A percentile compares a stretch with the other conserved stretches of the same genome.
phyloP scores from a whole-genome alignment of 2,329 filamentous ascomycete species.

The Colletotrichum destructivum region DNA sequence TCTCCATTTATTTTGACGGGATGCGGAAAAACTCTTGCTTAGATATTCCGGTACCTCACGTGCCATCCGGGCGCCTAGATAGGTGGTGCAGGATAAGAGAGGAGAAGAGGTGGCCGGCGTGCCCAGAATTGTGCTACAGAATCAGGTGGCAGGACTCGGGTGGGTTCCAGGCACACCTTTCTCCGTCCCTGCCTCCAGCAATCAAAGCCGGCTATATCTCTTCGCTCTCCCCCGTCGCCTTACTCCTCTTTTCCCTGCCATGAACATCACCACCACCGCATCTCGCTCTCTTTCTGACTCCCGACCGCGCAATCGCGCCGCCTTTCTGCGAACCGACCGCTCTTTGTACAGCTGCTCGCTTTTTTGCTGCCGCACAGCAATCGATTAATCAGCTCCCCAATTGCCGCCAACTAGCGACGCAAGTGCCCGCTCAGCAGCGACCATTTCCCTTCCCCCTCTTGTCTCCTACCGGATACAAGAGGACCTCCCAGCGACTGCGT shows the following conservation, averaged over 20 bases:
- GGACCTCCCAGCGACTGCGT: neutral
- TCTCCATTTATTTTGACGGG: neutral
- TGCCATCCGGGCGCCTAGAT: neutral
- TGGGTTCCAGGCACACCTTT: conserved; percentile 35
- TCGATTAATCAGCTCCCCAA: conserved; percentile 3
- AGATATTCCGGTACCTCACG: conserved; percentile 19
- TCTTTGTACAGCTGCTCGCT: conserved; percentile 10
- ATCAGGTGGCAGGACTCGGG: conserved; percentile 34
- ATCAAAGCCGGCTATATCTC: conserved; percentile 34
- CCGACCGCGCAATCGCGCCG: conserved; percentile 17
- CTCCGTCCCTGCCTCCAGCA: conserved; percentile 31
- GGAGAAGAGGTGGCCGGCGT: neutral
- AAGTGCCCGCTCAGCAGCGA: conserved; percentile 38
- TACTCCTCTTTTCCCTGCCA: conserved; percentile 39
- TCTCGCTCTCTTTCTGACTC: conserved; percentile 7
- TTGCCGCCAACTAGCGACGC: conserved; percentile 28
- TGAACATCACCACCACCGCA: conserved; percentile 27
- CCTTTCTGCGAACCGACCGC: neutral
- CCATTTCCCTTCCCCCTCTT: neutral
- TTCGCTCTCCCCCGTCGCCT: conserved; percentile 25
- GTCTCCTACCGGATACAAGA: neutral
- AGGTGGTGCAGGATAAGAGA: neutral
- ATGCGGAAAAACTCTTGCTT: conserved; percentile 7
- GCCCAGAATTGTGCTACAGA: conserved; percentile 32
- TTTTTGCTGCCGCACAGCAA: neutral